Conservation (phyloP, 805 yeast species). For the Ogataea degrootiae region DNA sequence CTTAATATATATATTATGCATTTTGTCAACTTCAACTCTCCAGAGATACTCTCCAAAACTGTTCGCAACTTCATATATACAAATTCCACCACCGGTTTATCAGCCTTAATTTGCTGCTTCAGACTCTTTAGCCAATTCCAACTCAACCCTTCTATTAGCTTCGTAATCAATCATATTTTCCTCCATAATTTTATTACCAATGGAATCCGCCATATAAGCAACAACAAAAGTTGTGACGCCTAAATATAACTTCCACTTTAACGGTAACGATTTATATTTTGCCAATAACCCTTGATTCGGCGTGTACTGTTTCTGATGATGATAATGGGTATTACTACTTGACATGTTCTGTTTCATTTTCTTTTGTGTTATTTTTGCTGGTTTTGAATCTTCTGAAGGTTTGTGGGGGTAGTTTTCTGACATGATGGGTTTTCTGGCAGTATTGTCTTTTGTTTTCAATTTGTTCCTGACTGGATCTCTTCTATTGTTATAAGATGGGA, state of each 20-base stretch:
- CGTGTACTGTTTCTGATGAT: neutral
- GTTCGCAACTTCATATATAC: too few species aligned
- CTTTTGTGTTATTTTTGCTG: too few species aligned
- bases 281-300: conserved; percentile 4
- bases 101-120: neutral
- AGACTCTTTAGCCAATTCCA: conserved; percentile 17
- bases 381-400: too few species aligned
- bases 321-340: neutral
- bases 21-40: too few species aligned
- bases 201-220: conserved; percentile 28
- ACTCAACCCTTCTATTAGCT: conserved; percentile 27
- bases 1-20: too few species aligned
- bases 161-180: conserved; percentile 28
- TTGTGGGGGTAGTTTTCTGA: too few species aligned
- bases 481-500: too few species aligned
- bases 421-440: neutral
- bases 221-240: conserved; percentile 29
- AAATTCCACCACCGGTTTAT: neutral
- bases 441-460: neutral
- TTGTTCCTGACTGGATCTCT: too few species aligned
- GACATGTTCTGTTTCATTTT: neutral
- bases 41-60: too few species aligned
- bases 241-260: conserved; percentile 27
- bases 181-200: conserved; percentile 25
- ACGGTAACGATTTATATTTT: conserved; percentile 23